Base-by-base conservation (phyloP, 345 rosid genomes). In the Salix koriyanagi region DNA sequence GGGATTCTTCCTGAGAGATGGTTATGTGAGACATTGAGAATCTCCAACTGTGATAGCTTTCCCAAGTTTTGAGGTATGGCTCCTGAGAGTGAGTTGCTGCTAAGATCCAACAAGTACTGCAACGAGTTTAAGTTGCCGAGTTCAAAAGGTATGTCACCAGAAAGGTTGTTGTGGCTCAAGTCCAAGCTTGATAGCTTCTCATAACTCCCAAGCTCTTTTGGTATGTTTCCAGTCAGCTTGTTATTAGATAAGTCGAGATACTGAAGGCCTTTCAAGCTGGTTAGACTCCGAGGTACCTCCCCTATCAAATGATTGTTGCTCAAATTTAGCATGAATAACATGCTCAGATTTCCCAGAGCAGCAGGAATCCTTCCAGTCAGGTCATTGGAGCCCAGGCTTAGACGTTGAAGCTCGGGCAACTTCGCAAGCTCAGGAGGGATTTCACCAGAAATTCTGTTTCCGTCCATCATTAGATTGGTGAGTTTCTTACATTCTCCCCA, bases 401-500 rank as follows among this genome's bases (percentile, higher is more conserved):
- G 79, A 70, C 32, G 54, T 36, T 77, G 72, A 83, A 91, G 77
- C 71, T 64, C 67, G 9, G 77, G 62, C 76, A 91, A 76, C 58
- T 83, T 81, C 26, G 88, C 90, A 6, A 91, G 90, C 82, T 86
- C 91, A 12, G 79, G 67, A 0, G 92, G 93, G 64, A 91, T 86
- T 71, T 42, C 42, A 41, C 93, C 92, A 7, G 90, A 83, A 74
- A 91, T 85, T 75, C 81, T 84, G 70, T 89, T 91, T 72, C 82
- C 73, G 15, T 85, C 91, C 76, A 90, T 80, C 81, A 80, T 79
- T 75, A 91, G 80, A 76, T 78, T 86, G 21, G 88, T 79, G 77
- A 91, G 89, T 64, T 81, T 88, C 37, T 23, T 50, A 76, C 93
- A 91, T 67, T 87, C 84, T 25, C 96, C 96, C 96, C 96, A 91